Evolutionary conservation across 225 moss, liverwort and hornwort species (phyloP), one percentile per base, ranked within the genome.

Genomic region (Climacium dendroides): DNA sequence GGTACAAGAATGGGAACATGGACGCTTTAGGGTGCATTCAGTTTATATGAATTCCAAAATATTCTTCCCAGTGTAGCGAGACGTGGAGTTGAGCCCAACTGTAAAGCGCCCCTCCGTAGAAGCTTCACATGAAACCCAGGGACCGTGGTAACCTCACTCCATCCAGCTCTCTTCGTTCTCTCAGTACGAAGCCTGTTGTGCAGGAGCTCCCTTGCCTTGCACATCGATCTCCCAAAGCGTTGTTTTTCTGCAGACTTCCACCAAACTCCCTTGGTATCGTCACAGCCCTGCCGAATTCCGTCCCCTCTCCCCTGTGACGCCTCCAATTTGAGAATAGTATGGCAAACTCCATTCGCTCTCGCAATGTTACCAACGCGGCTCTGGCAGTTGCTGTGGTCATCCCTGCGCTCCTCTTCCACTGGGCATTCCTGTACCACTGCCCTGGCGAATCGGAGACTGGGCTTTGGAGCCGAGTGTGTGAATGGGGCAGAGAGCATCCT

Each of bases 401-500:
- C 30, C 97, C 99, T 25, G 95, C 96, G 12, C 25, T 96, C 57
- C 48, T 94, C 52, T 95, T 96, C 87, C 93, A 95, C 77, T 79
- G 86, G 29, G 74, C 90, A 15, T 96, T 97, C 85, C 81, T 96
- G 53, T 23, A 89, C 66, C 82, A 58, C 79, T 93, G 93, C 86
- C 88, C 93, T 45, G 82, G 74, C 62, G 82, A 53, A 62, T 50
- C 55, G 11, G 79, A 45, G 72, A 63, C 14, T 34, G 64, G 23
- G 70, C 57, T 66, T 24, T 96, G 99, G 97, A 83, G 79, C 39
- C 73, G 47, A 74, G 86, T 96, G 3, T 96, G 97, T 82, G 78
- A 83, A 54, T 95, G 95, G 97, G 97, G 97, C 28, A 76, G 87
- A 85, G 75, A 87, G 20, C 88, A 97, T 87, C 96, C 97, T 23